These are phyloP conservation scores for Prunella vulgaris DNA, from an alignment of 257 asterid species.

Conservation along the genomic window DNA sequence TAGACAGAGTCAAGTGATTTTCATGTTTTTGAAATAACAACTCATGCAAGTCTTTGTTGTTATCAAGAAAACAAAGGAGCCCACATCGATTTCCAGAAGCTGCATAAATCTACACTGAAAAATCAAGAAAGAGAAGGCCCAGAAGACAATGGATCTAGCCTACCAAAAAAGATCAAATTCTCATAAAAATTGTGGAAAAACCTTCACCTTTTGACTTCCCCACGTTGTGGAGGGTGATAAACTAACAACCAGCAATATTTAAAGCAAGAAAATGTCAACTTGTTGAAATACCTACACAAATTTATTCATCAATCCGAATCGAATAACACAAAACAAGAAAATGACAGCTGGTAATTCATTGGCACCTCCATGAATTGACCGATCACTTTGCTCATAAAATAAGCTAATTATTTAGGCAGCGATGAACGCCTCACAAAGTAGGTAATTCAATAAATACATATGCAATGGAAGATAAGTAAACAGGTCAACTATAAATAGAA, in stretches of 20 bases:
- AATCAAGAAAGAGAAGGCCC: background rate
- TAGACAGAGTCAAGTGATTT: background rate
- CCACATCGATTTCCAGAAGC: background rate
- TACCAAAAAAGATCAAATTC: background rate
- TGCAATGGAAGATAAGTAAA: conserved; percentile 23
- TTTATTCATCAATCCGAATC: conserved; percentile 7
- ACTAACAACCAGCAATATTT: conserved; percentile 14
- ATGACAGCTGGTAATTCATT: conserved; percentile 32
- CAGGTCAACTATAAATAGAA: conserved; percentile 7
- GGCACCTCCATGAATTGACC: conserved; percentile 27
- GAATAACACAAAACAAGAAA: background rate
- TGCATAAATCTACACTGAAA: background rate
- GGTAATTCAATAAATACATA: conserved; percentile 24
- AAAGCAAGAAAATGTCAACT: conserved; percentile 16
- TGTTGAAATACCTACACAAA: conserved; percentile 2
- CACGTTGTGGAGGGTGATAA: conserved; percentile 7
- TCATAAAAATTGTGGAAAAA: background rate
- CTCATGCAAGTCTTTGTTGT: background rate
- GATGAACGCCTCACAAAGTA: conserved; percentile 30
- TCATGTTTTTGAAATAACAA: background rate
- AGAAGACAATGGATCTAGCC: background rate
- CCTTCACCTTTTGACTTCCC: conserved; percentile 32
- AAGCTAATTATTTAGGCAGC: conserved; percentile 23
- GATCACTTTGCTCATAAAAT: conserved; percentile 12
- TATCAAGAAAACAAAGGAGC: background rate